These are phyloP conservation scores for Calonectria henricotiae DNA, from an alignment of 2,329 filamentous ascomycete species.

Conservation along the genomic window DNA sequence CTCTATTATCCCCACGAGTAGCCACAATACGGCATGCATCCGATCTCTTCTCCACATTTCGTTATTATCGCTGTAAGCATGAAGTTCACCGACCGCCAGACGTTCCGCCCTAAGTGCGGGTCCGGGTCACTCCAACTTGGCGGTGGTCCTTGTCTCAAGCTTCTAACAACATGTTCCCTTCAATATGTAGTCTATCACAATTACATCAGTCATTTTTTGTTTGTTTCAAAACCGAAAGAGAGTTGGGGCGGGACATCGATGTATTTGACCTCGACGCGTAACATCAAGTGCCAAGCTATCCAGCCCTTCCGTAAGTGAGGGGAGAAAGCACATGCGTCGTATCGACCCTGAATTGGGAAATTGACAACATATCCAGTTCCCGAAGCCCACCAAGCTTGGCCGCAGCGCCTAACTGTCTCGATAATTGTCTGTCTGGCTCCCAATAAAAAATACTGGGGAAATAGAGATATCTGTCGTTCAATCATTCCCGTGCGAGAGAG, in stretches of 20 bases:
- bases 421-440: too few relatives aligned
- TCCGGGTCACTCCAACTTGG: too few relatives aligned
- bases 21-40: background rate
- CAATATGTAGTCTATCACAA: background rate
- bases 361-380: background rate
- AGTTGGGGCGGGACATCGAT: background rate
- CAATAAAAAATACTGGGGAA: too few relatives aligned
- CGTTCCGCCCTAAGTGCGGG: conserved; percentile 9
- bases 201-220: background rate
- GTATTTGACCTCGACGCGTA: too few relatives aligned
- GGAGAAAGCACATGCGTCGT: background rate
- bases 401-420: too few relatives aligned
- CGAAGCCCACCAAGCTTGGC: background rate
- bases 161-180: background rate
- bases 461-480: background rate
- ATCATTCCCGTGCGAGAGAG: background rate
- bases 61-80: background rate
- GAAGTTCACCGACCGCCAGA: background rate
- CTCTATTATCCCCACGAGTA: background rate
- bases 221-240: background rate
- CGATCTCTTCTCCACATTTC: background rate
- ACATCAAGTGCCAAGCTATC: background rate
- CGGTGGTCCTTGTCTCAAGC: too few relatives aligned
- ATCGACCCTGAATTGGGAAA: background rate
- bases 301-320: background rate